Conservation (phyloP, 768 basidiomycete genomes). For the Lactarius evosmus region DNA sequence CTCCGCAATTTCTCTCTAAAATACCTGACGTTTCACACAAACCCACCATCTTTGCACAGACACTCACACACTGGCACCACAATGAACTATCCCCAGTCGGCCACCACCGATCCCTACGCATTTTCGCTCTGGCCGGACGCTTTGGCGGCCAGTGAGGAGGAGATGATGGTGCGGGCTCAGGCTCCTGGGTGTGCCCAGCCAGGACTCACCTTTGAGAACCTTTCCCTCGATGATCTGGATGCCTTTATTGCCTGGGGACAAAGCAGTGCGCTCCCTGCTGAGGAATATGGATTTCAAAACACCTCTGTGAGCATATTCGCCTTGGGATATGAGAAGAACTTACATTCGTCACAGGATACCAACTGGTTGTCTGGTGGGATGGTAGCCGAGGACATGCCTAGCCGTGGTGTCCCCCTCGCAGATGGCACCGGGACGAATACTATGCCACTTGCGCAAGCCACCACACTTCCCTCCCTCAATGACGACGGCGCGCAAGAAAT, state of each 20-base stretch:
- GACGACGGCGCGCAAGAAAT: neutral
- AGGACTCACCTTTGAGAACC: neutral
- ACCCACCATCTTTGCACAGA: neutral
- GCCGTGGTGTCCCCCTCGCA: neutral
- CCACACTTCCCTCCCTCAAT: neutral
- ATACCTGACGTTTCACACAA: neutral
- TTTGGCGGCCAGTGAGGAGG: neutral
- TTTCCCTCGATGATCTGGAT: neutral
- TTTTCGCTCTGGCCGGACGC: neutral
- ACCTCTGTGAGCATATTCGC: neutral
- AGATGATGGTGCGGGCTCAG: neutral
- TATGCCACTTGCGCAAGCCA: neutral
- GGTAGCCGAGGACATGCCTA: neutral
- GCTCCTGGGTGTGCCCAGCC: neutral
- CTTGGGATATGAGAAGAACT: neutral
- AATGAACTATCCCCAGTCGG: neutral
- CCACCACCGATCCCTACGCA: neutral
- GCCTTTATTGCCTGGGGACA: neutral
- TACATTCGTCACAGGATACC: neutral
- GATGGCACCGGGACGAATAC: neutral
- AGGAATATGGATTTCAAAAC: neutral
- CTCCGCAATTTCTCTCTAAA: neutral
- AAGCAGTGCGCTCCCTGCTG: neutral
- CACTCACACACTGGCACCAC: neutral
- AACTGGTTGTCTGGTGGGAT: neutral